Base-by-base conservation (phyloP, 1,284 basidiomycete genomes). In the Melampsora abietis-canadensis region DNA sequence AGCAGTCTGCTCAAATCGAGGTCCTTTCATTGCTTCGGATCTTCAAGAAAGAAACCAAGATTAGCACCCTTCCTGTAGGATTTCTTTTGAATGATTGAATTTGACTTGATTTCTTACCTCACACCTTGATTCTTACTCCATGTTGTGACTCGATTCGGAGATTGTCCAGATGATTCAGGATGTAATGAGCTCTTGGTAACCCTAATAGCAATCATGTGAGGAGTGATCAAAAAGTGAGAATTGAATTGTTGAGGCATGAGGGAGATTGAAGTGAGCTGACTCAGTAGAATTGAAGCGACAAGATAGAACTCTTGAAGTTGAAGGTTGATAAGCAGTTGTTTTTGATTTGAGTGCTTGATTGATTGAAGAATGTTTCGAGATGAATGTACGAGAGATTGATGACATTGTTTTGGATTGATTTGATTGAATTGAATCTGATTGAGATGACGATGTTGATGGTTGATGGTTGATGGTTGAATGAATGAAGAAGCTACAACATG, bases 1-100 rank as follows among this genome's bases (percentile, higher is more conserved):
- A 59, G 84, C 84, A 24, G 91, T 91, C 85, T 98, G 95, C 84
- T 98, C 95, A 81, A 97, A 97, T 34, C 93, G 88, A 19, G 92
- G 90, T 66, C 87, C 86, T 57, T 78, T 78, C 82, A 84, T 83
- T 10, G 84, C 84, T 46, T 81, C 78, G 4, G 79, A 78, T 77
- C 81, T 82, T 40, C 7, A 8, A 8, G 1, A 57, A 57, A 57
- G 12, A n/a, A 57, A 40, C 37, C n/a, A 57, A 54, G 19, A 21
- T 24, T 12, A 30, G 21, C 6, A 57, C n/a, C 40, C 14, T 37
- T 37, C 34, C 10, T 37, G 6, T 12, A 37, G 10, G 34, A 44
- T 15, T 44, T 4, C 14, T 7, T 24, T 24, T 21, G 3, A 57
- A 54, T 5, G 21, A 21, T 21, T n/a, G n/a, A 21, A 57, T 57